A percentile compares a stretch with the other conserved stretches of the same genome.
Evolutionary conservation across 495 filamentous ascomycete species (phyloP).

Genomic region (Chlorociboria aeruginascens): DNA sequence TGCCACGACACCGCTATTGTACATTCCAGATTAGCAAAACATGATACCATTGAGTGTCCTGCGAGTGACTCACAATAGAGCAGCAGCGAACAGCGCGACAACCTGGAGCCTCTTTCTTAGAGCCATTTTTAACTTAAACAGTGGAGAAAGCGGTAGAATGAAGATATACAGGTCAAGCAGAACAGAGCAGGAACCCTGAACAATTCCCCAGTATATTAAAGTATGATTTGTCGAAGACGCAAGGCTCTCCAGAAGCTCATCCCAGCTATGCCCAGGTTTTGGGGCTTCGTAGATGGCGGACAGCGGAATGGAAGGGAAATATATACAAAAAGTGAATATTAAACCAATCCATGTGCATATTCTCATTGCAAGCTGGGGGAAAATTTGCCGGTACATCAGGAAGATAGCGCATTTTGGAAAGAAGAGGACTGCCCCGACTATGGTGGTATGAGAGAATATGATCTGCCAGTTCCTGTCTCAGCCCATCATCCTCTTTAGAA

Average conservation of each 20-base stretch:
- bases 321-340: neutral
- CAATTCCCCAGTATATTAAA: neutral
- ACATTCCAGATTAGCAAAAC: too few species aligned
- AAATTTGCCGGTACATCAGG: neutral
- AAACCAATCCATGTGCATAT: too few species aligned
- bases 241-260: neutral
- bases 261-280: neutral
- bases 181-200: neutral
- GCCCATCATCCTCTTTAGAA: too few species aligned
- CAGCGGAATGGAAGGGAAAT: neutral
- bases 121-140: too few species aligned
- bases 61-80: too few species aligned
- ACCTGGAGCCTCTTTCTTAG: too few species aligned
- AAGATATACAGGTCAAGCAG: neutral
- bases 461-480: too few species aligned
- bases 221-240: neutral
- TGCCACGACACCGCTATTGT: too few species aligned
- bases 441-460: neutral
- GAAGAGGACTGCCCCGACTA: neutral
- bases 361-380: neutral
- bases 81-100: too few species aligned
- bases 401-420: neutral
- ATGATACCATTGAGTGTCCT: too few species aligned
- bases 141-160: neutral
- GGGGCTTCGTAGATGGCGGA: neutral